Evolutionary conservation across 495 filamentous ascomycete genomes (phyloP), one percentile per base, ranked within the genome.

Genomic region (Aspergillus sclerotiicarbonarius): DNA sequence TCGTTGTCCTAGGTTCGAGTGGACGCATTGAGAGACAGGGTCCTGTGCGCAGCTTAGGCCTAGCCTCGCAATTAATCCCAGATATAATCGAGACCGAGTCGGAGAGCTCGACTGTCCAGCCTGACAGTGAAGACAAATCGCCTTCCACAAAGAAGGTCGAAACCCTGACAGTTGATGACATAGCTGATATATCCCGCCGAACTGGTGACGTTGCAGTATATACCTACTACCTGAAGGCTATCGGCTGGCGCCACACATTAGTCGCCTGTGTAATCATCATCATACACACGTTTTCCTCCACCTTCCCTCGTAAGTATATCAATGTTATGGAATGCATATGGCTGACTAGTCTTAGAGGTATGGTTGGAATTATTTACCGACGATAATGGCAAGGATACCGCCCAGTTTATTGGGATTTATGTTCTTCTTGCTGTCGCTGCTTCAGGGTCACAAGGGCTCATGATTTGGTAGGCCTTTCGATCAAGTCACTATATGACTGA

Each of bases 311-410:
- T 49, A 16, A 49, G 46, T 31, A 29, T 9, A 49, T 4, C 21
- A 20, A 10, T 12, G 5, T n/a, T 0, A 30, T 31, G 18, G 20
- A 30, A 30, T 16, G 1, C 1, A 4, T 15, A 13, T 15, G 20
- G 45, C 46, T 49, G 13, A 49, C n/a, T 13, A 20, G 20, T 13
- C 46, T 49, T 16, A 47, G 46, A 49, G 46, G 6, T 49, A 30
- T 49, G 46, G 46, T 30, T 49, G 20, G 46, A 49, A 16, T 29
- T 49, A 20, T 49, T 49, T 20, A 49, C 46, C 10, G 29, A 49
- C 46, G 21, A 49, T 20, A 2, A 49, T 31, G 46, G 46, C 0
- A 30, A 30, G 8, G 10, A 49, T 0, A 20, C 46, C 7, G 46
- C 20, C 12, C 20, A 49, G 46, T 49, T 49, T 30, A 30, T 49